Evolutionary conservation across 345 rosid genomes (phyloP), one percentile per base, ranked within the genome.

Genomic region (Punica granatum): DNA sequence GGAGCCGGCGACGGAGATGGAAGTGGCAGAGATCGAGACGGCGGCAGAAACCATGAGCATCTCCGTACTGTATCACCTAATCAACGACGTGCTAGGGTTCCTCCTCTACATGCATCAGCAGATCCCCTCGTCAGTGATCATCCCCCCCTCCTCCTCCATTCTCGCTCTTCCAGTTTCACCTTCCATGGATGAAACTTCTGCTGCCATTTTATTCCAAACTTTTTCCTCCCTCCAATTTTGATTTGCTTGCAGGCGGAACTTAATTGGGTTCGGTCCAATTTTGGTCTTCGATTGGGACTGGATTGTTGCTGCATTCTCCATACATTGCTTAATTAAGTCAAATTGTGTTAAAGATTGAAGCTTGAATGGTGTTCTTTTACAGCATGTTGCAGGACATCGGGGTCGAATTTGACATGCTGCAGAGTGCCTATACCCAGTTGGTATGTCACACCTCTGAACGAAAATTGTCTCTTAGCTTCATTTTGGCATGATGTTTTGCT

Each of bases 21-120:
- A 77, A 69, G 61, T 13, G 19, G 49, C 75, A 6, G 88, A 83
- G 70, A 72, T 86, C 56, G 79, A 80, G 39, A 74, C 89, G 35
- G 75, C 53, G 58, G 73, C 85, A 3, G 84, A 77, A 37, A 83
- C 77, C 48, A 65, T 89, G 16, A 81, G 78, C 66, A 71, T 69
- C 78, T 81, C 92, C 37, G 68, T 74, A 35, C 66, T 83, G 68
- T 89, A 79, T 80, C 93, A 88, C 75, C 73, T 91, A 77, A 73
- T 84, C 76, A 88, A 79, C 63, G 87, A 83, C 73, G 71, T 83
- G 59, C 32, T 85, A 33, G 97, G 83, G 70, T 91, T 91, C 77
- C 76, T 86, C 66, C 96, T 94, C 81, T 94, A 83, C 72, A 91
- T 91, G 99, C 92, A 91, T 74, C 96, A 86, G 79, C 97, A 94